A percentile compares a stretch with the other conserved stretches of the same genome.
Evolutionary conservation across 31 red algal species (phyloP).

Genomic region (Bonnemaisonia californica): DNA sequence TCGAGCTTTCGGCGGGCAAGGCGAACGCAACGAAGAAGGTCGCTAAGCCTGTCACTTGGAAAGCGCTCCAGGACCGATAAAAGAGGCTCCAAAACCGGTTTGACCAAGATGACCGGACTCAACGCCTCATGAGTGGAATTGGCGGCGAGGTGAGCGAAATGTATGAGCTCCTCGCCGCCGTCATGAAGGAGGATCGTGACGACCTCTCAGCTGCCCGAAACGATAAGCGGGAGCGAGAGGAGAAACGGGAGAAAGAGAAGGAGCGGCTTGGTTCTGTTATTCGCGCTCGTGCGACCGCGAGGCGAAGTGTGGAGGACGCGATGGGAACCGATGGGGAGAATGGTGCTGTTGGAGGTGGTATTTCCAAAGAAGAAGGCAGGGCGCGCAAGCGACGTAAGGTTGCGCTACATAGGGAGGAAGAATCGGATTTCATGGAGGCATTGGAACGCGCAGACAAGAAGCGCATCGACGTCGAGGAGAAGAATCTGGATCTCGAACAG

Average conservation of each 20-base stretch:
- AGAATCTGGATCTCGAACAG: background rate
- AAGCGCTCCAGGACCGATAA: conserved; percentile 5
- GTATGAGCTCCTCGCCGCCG: background rate
- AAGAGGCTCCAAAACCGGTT: conserved; percentile 18
- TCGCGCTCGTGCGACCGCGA: background rate
- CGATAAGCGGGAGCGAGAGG: background rate
- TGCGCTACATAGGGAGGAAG: background rate
- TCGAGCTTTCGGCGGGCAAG: conserved; percentile 4
- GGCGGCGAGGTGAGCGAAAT: conserved; percentile 5
- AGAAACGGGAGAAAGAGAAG: conserved; percentile 8
- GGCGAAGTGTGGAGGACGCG: background rate
- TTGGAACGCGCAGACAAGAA: background rate
- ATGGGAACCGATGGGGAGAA: background rate
- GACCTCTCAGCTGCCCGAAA: background rate
- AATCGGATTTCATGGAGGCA: background rate
- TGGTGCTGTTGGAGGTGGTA: background rate
- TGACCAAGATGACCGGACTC: background rate
- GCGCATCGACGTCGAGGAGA: background rate
- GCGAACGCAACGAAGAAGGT: background rate
- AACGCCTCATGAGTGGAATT: background rate
- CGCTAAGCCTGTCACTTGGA: background rate
- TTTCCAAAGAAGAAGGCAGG: background rate
- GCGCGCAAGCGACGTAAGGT: background rate
- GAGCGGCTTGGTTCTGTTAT: conserved; percentile 20
- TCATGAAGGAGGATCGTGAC: conserved; percentile 11